A percentile compares a stretch with the other conserved stretches of the same genome.
Evolutionary conservation across 371 early-diverging fungal species (phyloP).

Genomic region (Zychaea mexicana): DNA sequence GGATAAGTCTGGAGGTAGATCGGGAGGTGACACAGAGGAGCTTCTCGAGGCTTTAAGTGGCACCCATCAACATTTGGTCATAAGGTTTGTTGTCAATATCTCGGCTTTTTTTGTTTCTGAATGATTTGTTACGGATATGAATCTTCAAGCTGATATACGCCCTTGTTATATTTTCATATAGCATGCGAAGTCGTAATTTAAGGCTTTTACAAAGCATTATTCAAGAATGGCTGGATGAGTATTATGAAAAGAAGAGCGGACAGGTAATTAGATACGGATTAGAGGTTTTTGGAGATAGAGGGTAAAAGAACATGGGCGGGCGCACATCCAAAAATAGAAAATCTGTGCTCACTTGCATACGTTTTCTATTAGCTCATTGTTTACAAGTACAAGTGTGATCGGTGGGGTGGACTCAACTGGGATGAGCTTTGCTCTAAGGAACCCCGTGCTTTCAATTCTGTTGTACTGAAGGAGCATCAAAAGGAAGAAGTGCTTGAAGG

Average conservation of each 20-base stretch:
- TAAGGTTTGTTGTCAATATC: conserved; percentile 3
- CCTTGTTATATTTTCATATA: neutral
- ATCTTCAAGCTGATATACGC: no score
- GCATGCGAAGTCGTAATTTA: conserved; percentile 8
- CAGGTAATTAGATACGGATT: conserved; percentile 15
- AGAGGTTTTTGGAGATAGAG: no score
- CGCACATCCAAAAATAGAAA: no score
- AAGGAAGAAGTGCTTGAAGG: conserved; percentile 32
- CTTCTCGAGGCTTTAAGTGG: conserved; percentile 21
- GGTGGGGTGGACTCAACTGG: conserved; percentile 30
- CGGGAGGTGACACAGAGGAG: conserved; percentile 17
- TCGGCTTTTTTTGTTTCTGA: no score
- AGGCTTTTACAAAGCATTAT: conserved; percentile 20
- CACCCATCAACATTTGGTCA: conserved; percentile 18
- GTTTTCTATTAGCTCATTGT: conserved; percentile 24
- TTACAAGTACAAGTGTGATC: conserved; percentile 26
- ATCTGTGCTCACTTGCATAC: neutral
- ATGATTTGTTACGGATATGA: no score
- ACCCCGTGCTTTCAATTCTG: conserved; percentile 33
- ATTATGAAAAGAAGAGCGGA: conserved; percentile 28
- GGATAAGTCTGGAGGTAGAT: conserved; percentile 10
- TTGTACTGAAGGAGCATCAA: conserved; percentile 40
- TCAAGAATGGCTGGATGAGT: conserved; percentile 42
- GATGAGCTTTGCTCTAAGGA: conserved; percentile 23
- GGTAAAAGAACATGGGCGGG: neutral